phyloP scores from a whole-genome alignment of 2,329 filamentous ascomycete species.

The Zelopaecilomyces penicillatus region DNA sequence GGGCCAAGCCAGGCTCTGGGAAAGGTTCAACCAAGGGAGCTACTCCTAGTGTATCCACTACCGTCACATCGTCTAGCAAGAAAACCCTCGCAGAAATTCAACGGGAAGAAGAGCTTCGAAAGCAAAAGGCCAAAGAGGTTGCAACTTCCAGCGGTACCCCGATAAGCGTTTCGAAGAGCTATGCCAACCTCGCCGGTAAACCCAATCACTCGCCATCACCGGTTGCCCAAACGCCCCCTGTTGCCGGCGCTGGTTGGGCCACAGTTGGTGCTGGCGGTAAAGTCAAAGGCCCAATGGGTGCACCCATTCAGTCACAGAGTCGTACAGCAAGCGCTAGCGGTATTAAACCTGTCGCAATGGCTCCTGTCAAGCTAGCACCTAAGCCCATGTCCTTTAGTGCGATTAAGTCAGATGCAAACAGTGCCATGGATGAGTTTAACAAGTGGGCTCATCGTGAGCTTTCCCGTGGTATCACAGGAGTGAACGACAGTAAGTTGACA shows the following conservation, averaged over 20 bases:
- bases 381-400: constrained; percentile 34
- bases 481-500: constrained; percentile 41
- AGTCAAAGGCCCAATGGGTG: constrained; percentile 63
- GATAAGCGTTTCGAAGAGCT: constrained; percentile 65
- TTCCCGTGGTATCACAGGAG: constrained; percentile 56
- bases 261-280: constrained; percentile 93
- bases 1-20: constrained; percentile 53
- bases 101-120: constrained; percentile 77
- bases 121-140: constrained; percentile 59
- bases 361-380: constrained; percentile 40
- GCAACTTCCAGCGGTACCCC: constrained; percentile 36
- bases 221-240: constrained; percentile 21
- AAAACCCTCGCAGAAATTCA: constrained; percentile 96
- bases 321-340: constrained; percentile 36
- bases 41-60: constrained; percentile 14
- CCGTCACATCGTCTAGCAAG: constrained; percentile 42
- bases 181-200: constrained; percentile 90
- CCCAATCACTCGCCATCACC: constrained; percentile 31
- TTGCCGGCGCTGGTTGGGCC: constrained; percentile 62
- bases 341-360: constrained; percentile 34
- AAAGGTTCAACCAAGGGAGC: constrained; percentile 35
- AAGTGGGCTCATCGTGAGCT: constrained; percentile 85
- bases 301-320: constrained; percentile 40
- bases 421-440: constrained; percentile 81
- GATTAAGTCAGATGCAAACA: constrained; percentile 28